Percentiles rank a stretch among this genome's conserved stretches.
Conservation (phyloP, 257 asterid species). For the Solanum arcanum region DNA sequence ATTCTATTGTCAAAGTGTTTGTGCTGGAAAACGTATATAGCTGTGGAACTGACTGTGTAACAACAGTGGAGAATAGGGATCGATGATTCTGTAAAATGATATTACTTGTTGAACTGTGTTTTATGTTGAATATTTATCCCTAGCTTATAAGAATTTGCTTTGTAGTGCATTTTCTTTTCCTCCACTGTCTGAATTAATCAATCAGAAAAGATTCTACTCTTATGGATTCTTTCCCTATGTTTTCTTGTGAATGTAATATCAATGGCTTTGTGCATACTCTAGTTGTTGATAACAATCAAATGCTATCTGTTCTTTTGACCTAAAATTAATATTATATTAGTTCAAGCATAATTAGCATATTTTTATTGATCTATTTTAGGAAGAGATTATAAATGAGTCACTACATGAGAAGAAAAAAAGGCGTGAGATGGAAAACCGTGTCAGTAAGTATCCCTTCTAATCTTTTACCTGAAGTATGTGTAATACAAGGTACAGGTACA, state of each 20-base stretch:
- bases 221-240: background rate
- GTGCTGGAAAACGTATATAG: background rate
- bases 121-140: background rate
- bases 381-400: slow-evolving; percentile 31
- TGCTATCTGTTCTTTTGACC: background rate
- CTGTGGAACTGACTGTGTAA: background rate
- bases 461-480: background rate
- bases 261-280: background rate
- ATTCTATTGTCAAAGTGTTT: background rate
- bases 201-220: background rate
- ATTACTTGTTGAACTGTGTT: background rate
- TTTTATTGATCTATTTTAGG: slow-evolving; percentile 29
- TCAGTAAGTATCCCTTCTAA: slow-evolving; percentile 46
- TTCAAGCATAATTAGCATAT: slow-evolving; percentile 4
- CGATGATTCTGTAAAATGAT: background rate
- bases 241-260: background rate
- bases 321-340: background rate
- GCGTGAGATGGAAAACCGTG: slow-evolving; percentile 39
- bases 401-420: slow-evolving; percentile 36
- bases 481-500: background rate
- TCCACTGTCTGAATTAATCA: background rate
- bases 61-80: background rate
- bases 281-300: background rate
- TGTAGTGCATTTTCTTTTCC: background rate
- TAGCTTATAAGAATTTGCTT: background rate